Evolutionary conservation across 176 grass and related monocot genomes (phyloP), one percentile per base, ranked within the genome.

Genomic region (Puya raimondii): DNA sequence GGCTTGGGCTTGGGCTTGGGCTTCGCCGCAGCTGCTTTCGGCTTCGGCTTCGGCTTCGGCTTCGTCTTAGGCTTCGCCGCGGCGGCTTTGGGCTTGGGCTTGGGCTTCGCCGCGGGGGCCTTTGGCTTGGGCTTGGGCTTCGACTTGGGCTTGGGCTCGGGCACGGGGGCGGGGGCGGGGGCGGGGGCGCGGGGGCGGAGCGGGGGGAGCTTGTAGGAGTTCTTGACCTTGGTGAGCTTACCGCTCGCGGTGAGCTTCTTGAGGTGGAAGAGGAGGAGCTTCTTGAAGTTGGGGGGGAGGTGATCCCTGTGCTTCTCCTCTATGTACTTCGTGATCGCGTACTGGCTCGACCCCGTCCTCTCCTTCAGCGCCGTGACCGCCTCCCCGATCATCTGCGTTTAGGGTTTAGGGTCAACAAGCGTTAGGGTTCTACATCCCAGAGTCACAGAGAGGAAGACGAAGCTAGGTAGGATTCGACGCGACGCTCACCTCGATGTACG

Each of bases 341-440:
- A 68, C n/a, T 86, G 75, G 77, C 93, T 97, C 29, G 89, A 97
- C 47, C 93, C 93, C 0, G 74, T 79, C 5, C 82, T 76, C 79
- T 92, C 93, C 81, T 97, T 97, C 47, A 97, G 64, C 3, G 86
- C 23, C n/a, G 72, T 47, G 26, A 97, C 92, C 0, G 93, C 93
- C 79, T 90, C 93, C 2, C n/a, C 4, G 18, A 97, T 68, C 89
- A 97, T 97, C 93, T 97, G 53, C 42, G 22, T 9, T 23, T 8
- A 21, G 33, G 33, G 33, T 42, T 42, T 42, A 42, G 33, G 25
- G 25, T 26, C 2, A 26, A 1, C 23, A 23, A 23, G 1, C 3
- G 29, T 33, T 33, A 33, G 67, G 12, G 12, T 26, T 4, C 20
- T 61, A 13, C n/a, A 25, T 16, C 9, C 0, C 0, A n/a, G 11